Evolutionary conservation across 208 protist species (phyloP), one percentile per base, ranked within the genome.

Genomic region (Crithidia fasciculata): DNA sequence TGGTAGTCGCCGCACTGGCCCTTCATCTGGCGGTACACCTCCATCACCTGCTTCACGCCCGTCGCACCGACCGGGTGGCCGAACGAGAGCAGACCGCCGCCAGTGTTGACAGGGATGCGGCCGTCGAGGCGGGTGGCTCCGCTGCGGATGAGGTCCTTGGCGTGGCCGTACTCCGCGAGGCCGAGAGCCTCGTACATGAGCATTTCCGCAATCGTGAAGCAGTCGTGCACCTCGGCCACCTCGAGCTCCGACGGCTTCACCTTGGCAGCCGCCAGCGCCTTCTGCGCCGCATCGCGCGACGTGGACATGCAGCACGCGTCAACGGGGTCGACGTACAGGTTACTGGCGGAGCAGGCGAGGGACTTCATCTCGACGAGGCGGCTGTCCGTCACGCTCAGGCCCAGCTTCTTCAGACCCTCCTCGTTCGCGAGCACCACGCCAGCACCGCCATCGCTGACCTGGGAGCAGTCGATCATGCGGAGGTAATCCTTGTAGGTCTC

Each of bases 151-250:
- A 96, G 76, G 44, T 93, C 84, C 76, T 89, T 88, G 28, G 80
- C 93, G 59, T 95, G 79, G 45, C 93, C 95, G 68, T 93, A 89
- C 45, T 92, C 84, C 47, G 89, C 85, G 41, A 98, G 79, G 15
- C 94, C 93, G n/a, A 98, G 86, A 19, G 95, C 95, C 79, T 98
- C 95, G 74, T 96, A 96, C 93, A 97, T 97, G 67, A 97, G 85
- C 61, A 98, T 65, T 80, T 98, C 95, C 8, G 90, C 88, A 78
- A 95, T 93, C 53, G 87, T 88, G 85, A 98, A 98, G 86, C 95
- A 98, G 83, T 98, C 95, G 79, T 98, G 95, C 53, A 98, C 87
- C 79, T 97, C 93, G 8, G 90, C 90, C 5, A 96, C 89, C 39
- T 95, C 60, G 61, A 96, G 63, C 37, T 95, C 84, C 0, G 58